Conservation (phyloP, 1,284 basidiomycete species). For the Heterobasidion parviporum region DNA sequence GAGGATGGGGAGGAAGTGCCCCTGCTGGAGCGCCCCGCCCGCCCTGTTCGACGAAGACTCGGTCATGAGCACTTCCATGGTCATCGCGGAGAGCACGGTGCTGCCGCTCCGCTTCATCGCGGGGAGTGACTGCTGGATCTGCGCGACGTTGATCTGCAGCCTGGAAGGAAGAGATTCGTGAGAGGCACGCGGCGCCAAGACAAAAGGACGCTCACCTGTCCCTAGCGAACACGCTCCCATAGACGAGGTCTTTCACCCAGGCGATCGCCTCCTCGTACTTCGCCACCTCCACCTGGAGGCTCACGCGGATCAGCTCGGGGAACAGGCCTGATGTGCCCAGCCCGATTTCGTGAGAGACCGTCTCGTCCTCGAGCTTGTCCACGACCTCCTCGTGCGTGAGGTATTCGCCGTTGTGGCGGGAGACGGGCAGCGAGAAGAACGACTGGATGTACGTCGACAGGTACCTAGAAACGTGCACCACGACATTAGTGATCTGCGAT, state of each 20-base stretch:
- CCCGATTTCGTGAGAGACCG: constrained; percentile 77
- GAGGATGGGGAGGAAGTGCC: constrained; percentile 76
- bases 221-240: constrained; percentile 73
- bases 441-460: constrained; percentile 79
- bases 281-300: constrained; percentile 76
- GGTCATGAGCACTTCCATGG: constrained; percentile 62
- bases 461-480: constrained; percentile 37
- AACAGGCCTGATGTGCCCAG: constrained; percentile 70
- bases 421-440: constrained; percentile 88
- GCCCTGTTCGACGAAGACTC: constrained; percentile 70
- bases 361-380: constrained; percentile 85
- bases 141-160: constrained; percentile 80
- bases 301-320: constrained; percentile 69
- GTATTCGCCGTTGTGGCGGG: constrained; percentile 57
- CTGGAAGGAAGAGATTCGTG: constrained; percentile 29
- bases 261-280: constrained; percentile 79
- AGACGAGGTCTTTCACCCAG: constrained; percentile 90
- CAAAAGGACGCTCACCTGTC: constrained; percentile 51
- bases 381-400: constrained; percentile 88
- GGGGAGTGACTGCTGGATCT: constrained; percentile 89
- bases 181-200: not conserved
- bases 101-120: constrained; percentile 88
- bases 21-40: constrained; percentile 65
- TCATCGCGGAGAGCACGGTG: constrained; percentile 72
- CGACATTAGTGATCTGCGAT: constrained; percentile 3